Evolutionary conservation across 345 rosid genomes (phyloP).

Genomic region (Ceriops zippeliana): DNA sequence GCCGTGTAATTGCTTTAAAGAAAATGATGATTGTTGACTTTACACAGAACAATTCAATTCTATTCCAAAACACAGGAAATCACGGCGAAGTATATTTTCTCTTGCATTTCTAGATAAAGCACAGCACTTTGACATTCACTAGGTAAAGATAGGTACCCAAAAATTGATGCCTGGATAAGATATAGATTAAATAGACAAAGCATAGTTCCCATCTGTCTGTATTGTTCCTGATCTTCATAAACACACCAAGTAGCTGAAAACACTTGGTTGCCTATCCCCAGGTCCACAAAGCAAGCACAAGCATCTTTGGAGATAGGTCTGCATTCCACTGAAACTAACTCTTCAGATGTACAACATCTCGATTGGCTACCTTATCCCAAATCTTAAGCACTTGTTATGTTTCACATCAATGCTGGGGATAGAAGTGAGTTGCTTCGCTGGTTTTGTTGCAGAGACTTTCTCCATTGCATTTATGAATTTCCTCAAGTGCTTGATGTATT

Average conservation of each 20-base stretch:
- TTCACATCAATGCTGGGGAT: constrained; percentile 56
- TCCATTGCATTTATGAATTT: constrained; percentile 86
- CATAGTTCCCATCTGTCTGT: constrained; percentile 3
- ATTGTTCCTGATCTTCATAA: constrained; percentile 15
- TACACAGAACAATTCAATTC: constrained; percentile 17
- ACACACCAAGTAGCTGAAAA: constrained; percentile 5
- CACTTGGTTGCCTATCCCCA: constrained; percentile 10
- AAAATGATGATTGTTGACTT: constrained; percentile 16
- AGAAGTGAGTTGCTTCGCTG: constrained; percentile 41
- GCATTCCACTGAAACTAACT: constrained; percentile 11
- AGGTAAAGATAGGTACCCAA: constrained; percentile 5
- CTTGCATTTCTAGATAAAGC: constrained; percentile 16
- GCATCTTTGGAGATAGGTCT: constrained; percentile 8
- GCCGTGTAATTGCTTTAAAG: constrained; percentile 11
- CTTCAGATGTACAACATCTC: constrained; percentile 7
- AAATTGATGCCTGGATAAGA: constrained; percentile 11
- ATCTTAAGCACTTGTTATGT: constrained; percentile 45
- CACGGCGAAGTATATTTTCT: too few relatives aligned
- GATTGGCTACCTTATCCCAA: constrained; percentile 42
- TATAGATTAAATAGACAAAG: constrained; percentile 18
- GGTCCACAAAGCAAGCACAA: constrained; percentile 11
- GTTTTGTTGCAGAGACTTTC: constrained; percentile 61
- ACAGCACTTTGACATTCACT: constrained; percentile 8
- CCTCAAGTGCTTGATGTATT: constrained; percentile 80
- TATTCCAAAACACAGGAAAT: too few relatives aligned